These are phyloP conservation scores for Intubia oerlemansii DNA, from an alignment of 2,329 filamentous ascomycete genomes.

Conservation along the genomic window DNA sequence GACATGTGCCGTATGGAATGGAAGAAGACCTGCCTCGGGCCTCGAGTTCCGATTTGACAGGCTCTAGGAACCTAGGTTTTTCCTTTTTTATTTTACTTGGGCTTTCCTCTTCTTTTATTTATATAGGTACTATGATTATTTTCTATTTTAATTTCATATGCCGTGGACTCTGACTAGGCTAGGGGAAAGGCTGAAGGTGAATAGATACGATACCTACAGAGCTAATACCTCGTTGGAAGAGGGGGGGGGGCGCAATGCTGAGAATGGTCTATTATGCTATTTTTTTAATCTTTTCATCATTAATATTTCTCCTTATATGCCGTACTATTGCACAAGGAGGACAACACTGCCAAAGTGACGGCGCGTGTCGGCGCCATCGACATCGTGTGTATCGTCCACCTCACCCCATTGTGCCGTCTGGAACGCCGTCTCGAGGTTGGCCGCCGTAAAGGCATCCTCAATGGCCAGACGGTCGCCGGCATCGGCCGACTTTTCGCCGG, in stretches of 20 bases:
- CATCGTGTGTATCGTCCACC: conserved; percentile 95
- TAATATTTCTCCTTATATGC: neutral
- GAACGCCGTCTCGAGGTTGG: conserved; percentile 72
- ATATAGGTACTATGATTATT: no score
- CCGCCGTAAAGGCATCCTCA: conserved; percentile 58
- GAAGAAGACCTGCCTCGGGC: no score
- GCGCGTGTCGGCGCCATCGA: conserved; percentile 73
- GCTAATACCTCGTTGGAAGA: no score
- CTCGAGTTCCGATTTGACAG: no score
- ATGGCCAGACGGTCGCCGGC: conserved; percentile 43
- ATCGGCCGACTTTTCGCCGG: conserved; percentile 70
- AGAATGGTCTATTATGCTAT: neutral
- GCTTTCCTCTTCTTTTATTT: no score
- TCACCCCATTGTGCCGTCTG: conserved; percentile 87
- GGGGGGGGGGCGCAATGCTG: neutral
- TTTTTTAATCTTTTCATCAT: neutral
- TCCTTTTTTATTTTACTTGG: no score
- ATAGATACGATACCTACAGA: no score
- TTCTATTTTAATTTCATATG: no score
- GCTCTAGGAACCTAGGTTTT: no score
- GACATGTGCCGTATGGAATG: no score
- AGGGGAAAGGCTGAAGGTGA: neutral
- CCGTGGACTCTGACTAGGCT: no score
- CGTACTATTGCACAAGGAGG: conserved; percentile 26
- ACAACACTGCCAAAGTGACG: conserved; percentile 78